Evolutionary conservation across 805 yeast genomes (phyloP).

Genomic region (Maudiozyma turicensis): DNA sequence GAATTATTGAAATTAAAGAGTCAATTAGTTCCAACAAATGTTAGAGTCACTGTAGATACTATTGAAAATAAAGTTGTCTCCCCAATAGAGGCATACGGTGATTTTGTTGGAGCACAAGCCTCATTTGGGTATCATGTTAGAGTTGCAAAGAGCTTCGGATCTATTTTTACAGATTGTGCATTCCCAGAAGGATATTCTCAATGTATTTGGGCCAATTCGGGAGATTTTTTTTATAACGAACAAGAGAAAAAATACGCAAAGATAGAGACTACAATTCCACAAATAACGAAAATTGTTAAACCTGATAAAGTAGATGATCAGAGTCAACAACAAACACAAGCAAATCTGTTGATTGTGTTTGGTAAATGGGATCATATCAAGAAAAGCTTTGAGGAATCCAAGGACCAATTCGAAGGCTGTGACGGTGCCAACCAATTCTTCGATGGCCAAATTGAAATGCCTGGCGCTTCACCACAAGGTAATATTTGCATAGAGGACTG

Average conservation of each 20-base stretch:
- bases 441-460: conserved; percentile 50
- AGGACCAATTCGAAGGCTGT: conserved; percentile 42
- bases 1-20: conserved; percentile 47
- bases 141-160: conserved; percentile 47
- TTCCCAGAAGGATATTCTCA: conserved; percentile 60
- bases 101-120: conserved; percentile 46
- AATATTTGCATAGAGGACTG: conserved; percentile 57
- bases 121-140: conserved; percentile 71
- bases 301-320: conserved; percentile 15
- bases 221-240: conserved; percentile 44
- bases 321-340: conserved; percentile 9
- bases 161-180: conserved; percentile 62
- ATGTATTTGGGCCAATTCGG: conserved; percentile 56
- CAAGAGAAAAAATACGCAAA: conserved; percentile 16
- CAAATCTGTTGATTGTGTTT: conserved; percentile 42
- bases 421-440: conserved; percentile 52
- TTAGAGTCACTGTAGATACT: conserved; percentile 72
- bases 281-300: conserved; percentile 21
- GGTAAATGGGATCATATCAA: conserved; percentile 55
- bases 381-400: conserved; percentile 39
- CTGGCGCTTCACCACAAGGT: conserved; percentile 38
- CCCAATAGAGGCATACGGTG: conserved; percentile 58
- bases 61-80: conserved; percentile 54
- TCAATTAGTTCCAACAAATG: conserved; percentile 63
- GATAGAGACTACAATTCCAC: conserved; percentile 16